phyloP scores from a whole-genome alignment of 2,329 filamentous ascomycete species.

The Chrysoporthe puriensis region DNA sequence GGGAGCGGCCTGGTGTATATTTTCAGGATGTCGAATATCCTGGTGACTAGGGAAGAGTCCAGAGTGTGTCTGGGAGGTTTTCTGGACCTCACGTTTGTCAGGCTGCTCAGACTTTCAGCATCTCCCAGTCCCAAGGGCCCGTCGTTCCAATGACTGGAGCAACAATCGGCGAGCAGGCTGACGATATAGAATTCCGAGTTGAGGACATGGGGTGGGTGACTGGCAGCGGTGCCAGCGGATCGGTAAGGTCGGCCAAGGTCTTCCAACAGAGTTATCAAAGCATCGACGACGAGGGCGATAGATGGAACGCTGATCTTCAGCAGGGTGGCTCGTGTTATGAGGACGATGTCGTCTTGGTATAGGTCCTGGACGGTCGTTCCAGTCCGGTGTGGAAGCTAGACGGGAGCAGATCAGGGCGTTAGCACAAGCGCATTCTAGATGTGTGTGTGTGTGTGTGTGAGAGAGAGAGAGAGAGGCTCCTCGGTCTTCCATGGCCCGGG shows the following conservation, averaged over 20 bases:
- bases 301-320: constrained; percentile 61
- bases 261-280: constrained; percentile 61
- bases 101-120: constrained; percentile 8
- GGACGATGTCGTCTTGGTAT: constrained; percentile 62
- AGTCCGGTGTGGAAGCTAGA: constrained; percentile 65
- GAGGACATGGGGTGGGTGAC: constrained; percentile 63
- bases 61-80: constrained; percentile 45
- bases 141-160: constrained; percentile 61
- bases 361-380: constrained; percentile 61
- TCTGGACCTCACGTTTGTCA: constrained; percentile 31
- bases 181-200: constrained; percentile 69
- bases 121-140: constrained; percentile 27
- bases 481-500: background rate
- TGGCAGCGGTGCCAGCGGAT: constrained; percentile 41
- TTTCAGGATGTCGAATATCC: constrained; percentile 60
- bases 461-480: background rate
- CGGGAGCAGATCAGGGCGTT: constrained; percentile 30
- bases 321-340: constrained; percentile 64
- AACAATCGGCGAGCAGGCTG: constrained; percentile 67
- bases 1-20: constrained; percentile 61
- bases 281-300: constrained; percentile 58
- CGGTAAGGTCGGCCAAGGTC: constrained; percentile 61
- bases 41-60: constrained; percentile 54
- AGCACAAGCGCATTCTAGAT: constrained; percentile 17
- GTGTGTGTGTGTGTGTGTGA: too few relatives aligned